A percentile compares a stretch with the other conserved stretches of the same genome.
Evolutionary conservation across 2,329 filamentous ascomycete species (phyloP).

Genomic region (Cladophialophora chaetospira): DNA sequence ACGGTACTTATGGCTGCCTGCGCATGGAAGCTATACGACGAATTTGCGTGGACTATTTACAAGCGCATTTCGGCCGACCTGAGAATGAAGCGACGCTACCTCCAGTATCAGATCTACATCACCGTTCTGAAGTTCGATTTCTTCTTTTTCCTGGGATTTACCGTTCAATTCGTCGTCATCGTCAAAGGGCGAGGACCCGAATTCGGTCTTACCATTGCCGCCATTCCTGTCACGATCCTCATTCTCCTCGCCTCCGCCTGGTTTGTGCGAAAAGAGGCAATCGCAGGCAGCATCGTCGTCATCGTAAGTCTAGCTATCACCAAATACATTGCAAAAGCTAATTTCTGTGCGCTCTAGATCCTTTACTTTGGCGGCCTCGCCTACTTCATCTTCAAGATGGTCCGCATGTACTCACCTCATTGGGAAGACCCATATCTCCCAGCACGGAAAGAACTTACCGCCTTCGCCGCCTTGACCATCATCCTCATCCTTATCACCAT

Average conservation of each 20-base stretch:
- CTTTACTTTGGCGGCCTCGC: slow-evolving; percentile 86
- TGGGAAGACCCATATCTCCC: slow-evolving; percentile 68
- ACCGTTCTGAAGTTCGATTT: slow-evolving; percentile 98
- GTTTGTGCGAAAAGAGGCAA: slow-evolving; percentile 82
- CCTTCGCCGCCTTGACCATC: slow-evolving; percentile 92
- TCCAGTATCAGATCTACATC: slow-evolving; percentile 98
- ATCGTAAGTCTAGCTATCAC: slow-evolving; percentile 57
- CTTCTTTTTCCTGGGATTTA: slow-evolving; percentile 99
- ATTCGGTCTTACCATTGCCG: slow-evolving; percentile 82
- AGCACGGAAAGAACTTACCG: slow-evolving; percentile 81
- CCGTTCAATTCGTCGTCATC: slow-evolving; percentile 94
- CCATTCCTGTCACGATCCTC: slow-evolving; percentile 85
- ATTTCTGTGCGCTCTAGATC: slow-evolving; percentile 47
- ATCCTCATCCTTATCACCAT: slow-evolving; percentile 87
- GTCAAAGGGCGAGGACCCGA: slow-evolving; percentile 73
- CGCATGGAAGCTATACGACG: slow-evolving; percentile 95
- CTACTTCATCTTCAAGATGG: slow-evolving; percentile 98
- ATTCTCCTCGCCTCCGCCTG: slow-evolving; percentile 83
- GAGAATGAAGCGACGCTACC: slow-evolving; percentile 92
- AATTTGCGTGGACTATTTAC: slow-evolving; percentile 99
- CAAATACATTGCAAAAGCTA: neutral
- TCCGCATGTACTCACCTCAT: slow-evolving; percentile 80
- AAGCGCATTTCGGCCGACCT: slow-evolving; percentile 98
- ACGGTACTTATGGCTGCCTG: slow-evolving; percentile 73
- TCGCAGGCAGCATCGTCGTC: slow-evolving; percentile 71